Conservation (phyloP, 2,329 filamentous ascomycete genomes). For the Emmonsiellopsis sp. region DNA sequence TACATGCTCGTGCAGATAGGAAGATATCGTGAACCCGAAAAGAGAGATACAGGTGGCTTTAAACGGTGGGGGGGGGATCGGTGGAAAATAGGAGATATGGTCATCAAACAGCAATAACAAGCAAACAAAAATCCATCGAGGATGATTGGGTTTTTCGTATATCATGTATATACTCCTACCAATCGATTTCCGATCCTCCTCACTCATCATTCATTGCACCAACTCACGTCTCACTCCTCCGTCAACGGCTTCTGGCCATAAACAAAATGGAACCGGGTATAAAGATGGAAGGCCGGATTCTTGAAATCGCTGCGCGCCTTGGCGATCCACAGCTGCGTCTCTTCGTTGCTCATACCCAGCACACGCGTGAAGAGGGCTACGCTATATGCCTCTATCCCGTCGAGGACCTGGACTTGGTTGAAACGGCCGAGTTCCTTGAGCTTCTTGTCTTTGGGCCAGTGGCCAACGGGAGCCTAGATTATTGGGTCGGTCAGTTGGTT, state of each 20-base stretch:
- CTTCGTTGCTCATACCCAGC: conserved; percentile 19
- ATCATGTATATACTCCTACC: too few relatives aligned
- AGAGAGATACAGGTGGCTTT: too few relatives aligned
- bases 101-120: too few relatives aligned
- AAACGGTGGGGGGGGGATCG: too few relatives aligned
- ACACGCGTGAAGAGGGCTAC: conserved; percentile 20
- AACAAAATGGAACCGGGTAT: conserved; percentile 9
- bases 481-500: too few relatives aligned
- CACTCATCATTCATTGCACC: too few relatives aligned
- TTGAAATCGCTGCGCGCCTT: conserved; percentile 22
- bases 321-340: conserved; percentile 22
- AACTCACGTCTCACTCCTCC: neutral
- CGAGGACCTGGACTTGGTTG: conserved; percentile 13
- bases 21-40: too few relatives aligned
- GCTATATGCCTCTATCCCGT: conserved; percentile 16
- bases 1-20: too few relatives aligned
- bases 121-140: too few relatives aligned
- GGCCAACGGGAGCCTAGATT: conserved; percentile 14
- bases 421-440: conserved; percentile 40
- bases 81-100: too few relatives aligned
- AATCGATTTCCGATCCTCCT: too few relatives aligned
- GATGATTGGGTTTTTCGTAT: too few relatives aligned
- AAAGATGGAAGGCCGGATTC: conserved; percentile 22
- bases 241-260: neutral
- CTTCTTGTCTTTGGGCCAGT: conserved; percentile 34